phyloP scores from a whole-genome alignment of 1,284 basidiomycete species.

The Polyporus tsugae region DNA sequence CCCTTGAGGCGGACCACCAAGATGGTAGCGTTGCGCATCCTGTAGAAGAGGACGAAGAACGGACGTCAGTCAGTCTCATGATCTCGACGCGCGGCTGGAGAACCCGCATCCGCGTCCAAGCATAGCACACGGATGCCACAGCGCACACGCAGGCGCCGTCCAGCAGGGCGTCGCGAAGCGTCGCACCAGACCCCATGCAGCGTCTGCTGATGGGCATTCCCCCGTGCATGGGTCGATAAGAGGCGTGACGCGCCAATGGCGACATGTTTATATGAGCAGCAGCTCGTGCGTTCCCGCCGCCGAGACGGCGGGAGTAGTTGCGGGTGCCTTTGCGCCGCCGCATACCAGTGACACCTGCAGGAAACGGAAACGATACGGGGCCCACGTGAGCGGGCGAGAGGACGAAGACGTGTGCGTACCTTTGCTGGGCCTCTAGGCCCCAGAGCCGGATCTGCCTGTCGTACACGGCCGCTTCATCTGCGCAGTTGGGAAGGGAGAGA shows the following conservation, averaged over 20 bases:
- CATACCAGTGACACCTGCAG: neutral
- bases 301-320: slow-evolving; percentile 16
- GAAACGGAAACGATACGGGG: neutral
- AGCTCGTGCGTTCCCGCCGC: neutral
- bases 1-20: slow-evolving; percentile 85
- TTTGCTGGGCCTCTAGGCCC: slow-evolving; percentile 97
- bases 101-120: slow-evolving; percentile 10
- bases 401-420: slow-evolving; percentile 58
- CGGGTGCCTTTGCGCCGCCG: slow-evolving; percentile 8
- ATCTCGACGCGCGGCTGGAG: slow-evolving; percentile 9
- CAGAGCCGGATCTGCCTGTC: slow-evolving; percentile 98
- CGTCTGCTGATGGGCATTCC: slow-evolving; percentile 13
- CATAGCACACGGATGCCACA: slow-evolving; percentile 15
- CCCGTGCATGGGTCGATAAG: slow-evolving; percentile 4
- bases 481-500: slow-evolving; percentile 12
- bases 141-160: neutral
- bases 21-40: slow-evolving; percentile 95
- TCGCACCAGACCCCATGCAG: slow-evolving; percentile 9
- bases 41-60: slow-evolving; percentile 41
- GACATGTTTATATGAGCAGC: neutral
- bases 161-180: slow-evolving; percentile 15
- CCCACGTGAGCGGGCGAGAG: slow-evolving; percentile 18
- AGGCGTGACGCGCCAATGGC: slow-evolving; percentile 11
- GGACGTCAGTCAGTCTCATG: slow-evolving; percentile 21
- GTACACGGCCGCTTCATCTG: slow-evolving; percentile 89